These are phyloP conservation scores for Xylaria sp. DNA, from an alignment of 2,329 filamentous ascomycete genomes.

Conservation along the genomic window DNA sequence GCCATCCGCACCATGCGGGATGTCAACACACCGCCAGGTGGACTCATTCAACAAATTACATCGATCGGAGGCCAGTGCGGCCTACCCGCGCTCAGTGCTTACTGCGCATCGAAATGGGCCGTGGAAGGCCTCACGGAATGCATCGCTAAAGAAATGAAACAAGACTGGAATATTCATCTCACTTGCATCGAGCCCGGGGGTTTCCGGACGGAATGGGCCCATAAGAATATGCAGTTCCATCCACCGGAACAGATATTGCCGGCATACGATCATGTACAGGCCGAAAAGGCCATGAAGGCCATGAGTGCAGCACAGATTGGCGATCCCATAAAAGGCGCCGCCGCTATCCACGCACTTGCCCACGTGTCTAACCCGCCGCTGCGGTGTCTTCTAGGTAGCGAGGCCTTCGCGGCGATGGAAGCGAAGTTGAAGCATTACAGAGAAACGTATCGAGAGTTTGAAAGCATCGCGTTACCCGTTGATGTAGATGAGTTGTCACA, in stretches of 20 bases:
- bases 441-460: too few relatives aligned
- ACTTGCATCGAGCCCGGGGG: slow-evolving; percentile 4
- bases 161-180: background rate
- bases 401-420: too few relatives aligned
- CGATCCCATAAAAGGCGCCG: too few relatives aligned
- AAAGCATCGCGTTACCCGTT: too few relatives aligned
- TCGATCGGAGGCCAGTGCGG: slow-evolving; percentile 1
- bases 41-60: slow-evolving; percentile 3
- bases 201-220: slow-evolving; percentile 3
- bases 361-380: too few relatives aligned
- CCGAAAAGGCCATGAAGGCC: too few relatives aligned
- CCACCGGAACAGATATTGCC: background rate
- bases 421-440: too few relatives aligned
- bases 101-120: slow-evolving; percentile 9
- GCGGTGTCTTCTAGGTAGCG: too few relatives aligned
- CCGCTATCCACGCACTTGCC: too few relatives aligned
- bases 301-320: too few relatives aligned
- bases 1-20: background rate
- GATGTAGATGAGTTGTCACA: too few relatives aligned
- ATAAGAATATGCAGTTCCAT: background rate
- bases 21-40: slow-evolving; percentile 3
- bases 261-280: background rate
- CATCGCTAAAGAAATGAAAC: background rate
- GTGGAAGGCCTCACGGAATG: slow-evolving; percentile 3
- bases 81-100: background rate